These are phyloP conservation scores for Trichophyton mentagrophytes DNA, from an alignment of 2,329 filamentous ascomycete species.

Conservation along the genomic window DNA sequence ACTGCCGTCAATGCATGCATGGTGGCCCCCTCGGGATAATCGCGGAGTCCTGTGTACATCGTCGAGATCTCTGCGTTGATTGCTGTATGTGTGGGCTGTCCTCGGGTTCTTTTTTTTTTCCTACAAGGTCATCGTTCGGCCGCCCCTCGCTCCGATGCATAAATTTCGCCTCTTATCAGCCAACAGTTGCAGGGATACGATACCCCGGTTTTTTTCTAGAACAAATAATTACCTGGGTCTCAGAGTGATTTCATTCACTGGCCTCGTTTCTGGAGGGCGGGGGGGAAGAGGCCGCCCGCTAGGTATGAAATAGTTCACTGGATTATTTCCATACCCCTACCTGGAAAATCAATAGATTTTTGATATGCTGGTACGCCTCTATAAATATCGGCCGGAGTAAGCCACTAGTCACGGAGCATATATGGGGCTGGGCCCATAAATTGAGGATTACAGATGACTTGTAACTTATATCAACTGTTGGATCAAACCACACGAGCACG, in stretches of 20 bases:
- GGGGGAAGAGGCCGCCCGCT: background rate
- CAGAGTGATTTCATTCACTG: background rate
- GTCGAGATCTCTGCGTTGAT: background rate
- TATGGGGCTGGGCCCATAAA: background rate
- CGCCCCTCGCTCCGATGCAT: background rate
- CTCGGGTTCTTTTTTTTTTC: background rate
- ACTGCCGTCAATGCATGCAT: background rate
- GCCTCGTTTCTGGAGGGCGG: background rate
- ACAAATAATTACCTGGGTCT: background rate
- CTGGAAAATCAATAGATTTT: background rate
- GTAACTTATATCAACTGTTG: background rate
- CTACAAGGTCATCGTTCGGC: background rate
- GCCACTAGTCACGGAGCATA: background rate
- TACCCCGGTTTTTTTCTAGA: background rate
- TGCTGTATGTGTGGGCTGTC: background rate
- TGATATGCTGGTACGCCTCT: background rate
- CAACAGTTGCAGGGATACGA: background rate
- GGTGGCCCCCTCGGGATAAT: background rate
- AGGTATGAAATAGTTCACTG: background rate
- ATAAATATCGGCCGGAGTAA: background rate
- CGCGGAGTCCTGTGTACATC: background rate
- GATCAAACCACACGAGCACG: background rate
- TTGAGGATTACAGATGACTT: background rate
- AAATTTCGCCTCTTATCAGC: background rate
- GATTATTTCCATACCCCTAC: background rate